Evolutionary conservation across 2,329 filamentous ascomycete species (phyloP).

Genomic region (Trichoderma sp.): DNA sequence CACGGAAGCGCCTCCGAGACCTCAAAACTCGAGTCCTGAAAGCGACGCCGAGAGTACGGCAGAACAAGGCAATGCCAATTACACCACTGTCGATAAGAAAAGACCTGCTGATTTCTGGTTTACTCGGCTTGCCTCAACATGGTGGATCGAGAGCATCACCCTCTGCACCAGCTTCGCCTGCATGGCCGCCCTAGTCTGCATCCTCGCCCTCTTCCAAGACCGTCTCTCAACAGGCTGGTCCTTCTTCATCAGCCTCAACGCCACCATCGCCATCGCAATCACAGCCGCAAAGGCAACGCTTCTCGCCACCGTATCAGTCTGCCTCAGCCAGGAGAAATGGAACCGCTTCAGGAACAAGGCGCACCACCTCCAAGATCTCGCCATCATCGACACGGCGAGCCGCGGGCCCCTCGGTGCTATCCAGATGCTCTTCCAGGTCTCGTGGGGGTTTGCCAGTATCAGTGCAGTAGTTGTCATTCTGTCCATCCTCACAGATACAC

Average conservation of each 20-base stretch:
- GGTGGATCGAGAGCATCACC: background rate
- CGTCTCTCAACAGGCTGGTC: background rate
- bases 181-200: background rate
- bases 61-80: background rate
- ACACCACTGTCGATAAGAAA: background rate
- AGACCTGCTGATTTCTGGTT: background rate
- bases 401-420: background rate
- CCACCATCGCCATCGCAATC: background rate
- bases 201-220: background rate
- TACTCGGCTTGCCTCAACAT: background rate
- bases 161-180: background rate
- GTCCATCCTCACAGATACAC: background rate
- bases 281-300: background rate
- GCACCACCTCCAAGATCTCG: background rate
- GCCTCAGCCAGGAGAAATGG: background rate
- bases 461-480: background rate
- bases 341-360: background rate
- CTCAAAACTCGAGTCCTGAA: background rate
- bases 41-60: background rate
- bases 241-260: constrained; percentile 1
- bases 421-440: background rate
- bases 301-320: background rate
- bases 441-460: background rate
- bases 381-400: background rate
- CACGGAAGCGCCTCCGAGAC: background rate